Evolutionary conservation across 192 early-diverging fungal species (phyloP).

Genomic region (Physocladia obscura): DNA sequence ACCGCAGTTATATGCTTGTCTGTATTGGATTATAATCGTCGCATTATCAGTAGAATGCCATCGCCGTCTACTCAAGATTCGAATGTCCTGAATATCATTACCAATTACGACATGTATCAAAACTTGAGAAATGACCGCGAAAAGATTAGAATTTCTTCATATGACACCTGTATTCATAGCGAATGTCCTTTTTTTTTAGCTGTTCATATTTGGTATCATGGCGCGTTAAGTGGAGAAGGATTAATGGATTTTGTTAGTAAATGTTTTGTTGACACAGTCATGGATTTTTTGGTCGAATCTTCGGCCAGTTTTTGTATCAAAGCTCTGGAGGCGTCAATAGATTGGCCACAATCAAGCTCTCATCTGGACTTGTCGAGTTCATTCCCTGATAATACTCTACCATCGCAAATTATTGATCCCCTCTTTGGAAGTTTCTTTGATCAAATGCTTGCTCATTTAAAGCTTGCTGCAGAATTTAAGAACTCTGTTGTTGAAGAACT

Average conservation of each 20-base stretch:
- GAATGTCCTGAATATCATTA: no score
- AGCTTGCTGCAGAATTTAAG: constrained; percentile 1
- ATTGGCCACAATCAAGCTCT: not conserved
- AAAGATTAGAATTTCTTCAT: not conserved
- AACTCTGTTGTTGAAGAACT: constrained; percentile 34
- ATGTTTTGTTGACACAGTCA: constrained; percentile 31
- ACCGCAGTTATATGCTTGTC: constrained; percentile 40
- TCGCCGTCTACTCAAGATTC: not conserved
- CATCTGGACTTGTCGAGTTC: not conserved
- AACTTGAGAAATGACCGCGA: not conserved
- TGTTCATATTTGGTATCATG: constrained; percentile 46
- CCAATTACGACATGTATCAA: not conserved
- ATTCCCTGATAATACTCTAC: not conserved
- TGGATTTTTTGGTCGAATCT: constrained; percentile 45
- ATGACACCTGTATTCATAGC: constrained; percentile 15
- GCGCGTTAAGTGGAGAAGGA: constrained; percentile 35
- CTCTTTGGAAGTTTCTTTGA: constrained; percentile 11
- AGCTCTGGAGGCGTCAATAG: not conserved
- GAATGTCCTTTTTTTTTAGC: constrained; percentile 28
- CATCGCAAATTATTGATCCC: constrained; percentile 4
- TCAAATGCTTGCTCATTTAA: constrained; percentile 2
- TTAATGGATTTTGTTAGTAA: constrained; percentile 25
- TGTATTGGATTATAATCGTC: constrained; percentile 29
- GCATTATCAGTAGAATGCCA: constrained; percentile 26
- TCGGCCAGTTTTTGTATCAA: constrained; percentile 11